These are phyloP conservation scores for Chondrostereum purpureum DNA, from an alignment of 1,284 basidiomycete species.

Conservation along the genomic window DNA sequence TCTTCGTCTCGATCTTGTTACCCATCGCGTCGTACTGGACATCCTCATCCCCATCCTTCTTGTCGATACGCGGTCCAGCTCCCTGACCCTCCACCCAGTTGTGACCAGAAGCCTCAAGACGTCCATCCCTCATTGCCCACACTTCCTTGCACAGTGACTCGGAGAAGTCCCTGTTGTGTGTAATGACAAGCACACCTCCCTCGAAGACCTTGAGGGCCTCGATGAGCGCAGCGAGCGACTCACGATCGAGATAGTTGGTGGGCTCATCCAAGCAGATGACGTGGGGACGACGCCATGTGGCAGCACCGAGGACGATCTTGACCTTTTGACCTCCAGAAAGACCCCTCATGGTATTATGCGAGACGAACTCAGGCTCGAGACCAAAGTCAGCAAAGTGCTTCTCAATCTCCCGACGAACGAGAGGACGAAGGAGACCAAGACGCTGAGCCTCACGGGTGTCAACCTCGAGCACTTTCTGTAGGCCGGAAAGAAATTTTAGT, in stretches of 20 bases:
- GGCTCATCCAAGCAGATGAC: slow-evolving; percentile 97
- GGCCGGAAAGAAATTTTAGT: slow-evolving; percentile 12
- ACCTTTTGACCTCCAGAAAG: slow-evolving; percentile 99
- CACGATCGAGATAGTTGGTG: slow-evolving; percentile 96
- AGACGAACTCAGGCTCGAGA: slow-evolving; percentile 94
- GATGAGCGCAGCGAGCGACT: slow-evolving; percentile 94
- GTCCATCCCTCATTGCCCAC: slow-evolving; percentile 93
- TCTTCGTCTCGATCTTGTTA: slow-evolving; percentile 86
- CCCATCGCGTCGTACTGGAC: slow-evolving; percentile 92
- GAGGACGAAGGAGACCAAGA: slow-evolving; percentile 90
- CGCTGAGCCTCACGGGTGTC: slow-evolving; percentile 97
- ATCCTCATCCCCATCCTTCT: slow-evolving; percentile 81
- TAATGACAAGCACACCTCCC: slow-evolving; percentile 95
- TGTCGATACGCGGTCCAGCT: slow-evolving; percentile 85
- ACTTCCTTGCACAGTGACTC: slow-evolving; percentile 90
- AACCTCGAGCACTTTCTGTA: slow-evolving; percentile 88
- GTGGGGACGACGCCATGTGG: slow-evolving; percentile 98
- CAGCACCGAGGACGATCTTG: slow-evolving; percentile 98
- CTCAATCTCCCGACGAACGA: slow-evolving; percentile 97
- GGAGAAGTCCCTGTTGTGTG: slow-evolving; percentile 97
- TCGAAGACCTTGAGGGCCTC: slow-evolving; percentile 94
- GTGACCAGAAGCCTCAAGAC: slow-evolving; percentile 91
- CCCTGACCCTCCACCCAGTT: slow-evolving; percentile 99
- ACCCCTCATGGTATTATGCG: slow-evolving; percentile 96
- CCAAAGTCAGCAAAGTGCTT: slow-evolving; percentile 96